Evolutionary conservation across 495 filamentous ascomycete species (phyloP).

Genomic region (Xanthoparmelia taractica): DNA sequence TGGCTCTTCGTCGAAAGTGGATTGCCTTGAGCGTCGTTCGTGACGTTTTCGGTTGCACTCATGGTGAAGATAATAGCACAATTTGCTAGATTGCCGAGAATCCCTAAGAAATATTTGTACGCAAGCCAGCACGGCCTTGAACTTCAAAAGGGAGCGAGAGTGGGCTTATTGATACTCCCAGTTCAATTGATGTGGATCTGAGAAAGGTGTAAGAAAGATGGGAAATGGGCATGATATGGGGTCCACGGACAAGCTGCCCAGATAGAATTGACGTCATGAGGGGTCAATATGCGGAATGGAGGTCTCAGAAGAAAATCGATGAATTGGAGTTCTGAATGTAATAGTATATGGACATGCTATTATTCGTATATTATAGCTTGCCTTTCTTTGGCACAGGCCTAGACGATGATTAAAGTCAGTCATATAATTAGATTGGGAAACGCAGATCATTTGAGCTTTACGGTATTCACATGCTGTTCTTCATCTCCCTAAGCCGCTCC

Average conservation of each 20-base stretch:
- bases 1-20: conserved; percentile 48
- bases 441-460: conserved; percentile 5
- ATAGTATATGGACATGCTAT: background rate
- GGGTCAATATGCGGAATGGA: conserved; percentile 5
- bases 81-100: background rate
- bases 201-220: background rate
- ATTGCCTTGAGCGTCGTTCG: conserved; percentile 41
- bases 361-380: background rate
- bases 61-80: conserved; percentile 8
- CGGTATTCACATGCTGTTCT: conserved; percentile 58
- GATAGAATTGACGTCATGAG: conserved; percentile 20
- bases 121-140: background rate
- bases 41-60: conserved; percentile 23
- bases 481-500: conserved; percentile 80
- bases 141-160: background rate
- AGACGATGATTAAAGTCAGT: background rate
- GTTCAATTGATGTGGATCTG: background rate
- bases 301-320: background rate
- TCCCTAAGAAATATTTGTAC: background rate
- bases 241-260: background rate
- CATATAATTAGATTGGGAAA: background rate
- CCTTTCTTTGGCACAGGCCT: conserved; percentile 8
- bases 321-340: background rate
- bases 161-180: background rate
- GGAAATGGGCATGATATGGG: background rate